Percentiles rank a stretch among this genome's conserved stretches.
These are phyloP conservation scores for Setaria viridis DNA, from an alignment of 202 grass and related monocot species.

Conservation along the genomic window DNA sequence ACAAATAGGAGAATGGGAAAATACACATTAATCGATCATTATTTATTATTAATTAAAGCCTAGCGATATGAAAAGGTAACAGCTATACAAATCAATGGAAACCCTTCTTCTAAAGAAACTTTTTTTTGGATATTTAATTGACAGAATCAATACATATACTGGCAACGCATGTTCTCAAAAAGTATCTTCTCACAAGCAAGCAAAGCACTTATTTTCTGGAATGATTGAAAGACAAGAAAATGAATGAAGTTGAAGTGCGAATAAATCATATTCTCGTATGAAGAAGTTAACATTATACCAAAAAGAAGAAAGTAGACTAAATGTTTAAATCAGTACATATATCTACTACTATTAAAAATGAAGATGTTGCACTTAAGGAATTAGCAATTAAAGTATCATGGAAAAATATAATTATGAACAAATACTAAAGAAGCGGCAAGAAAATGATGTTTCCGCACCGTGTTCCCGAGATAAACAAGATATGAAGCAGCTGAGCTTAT, in stretches of 20 bases:
- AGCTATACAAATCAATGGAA: constrained; percentile 3
- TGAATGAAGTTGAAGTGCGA: background rate
- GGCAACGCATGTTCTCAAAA: background rate
- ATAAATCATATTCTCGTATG: background rate
- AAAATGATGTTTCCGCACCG: background rate
- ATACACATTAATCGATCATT: background rate
- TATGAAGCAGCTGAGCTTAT: background rate
- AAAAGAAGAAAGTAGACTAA: background rate
- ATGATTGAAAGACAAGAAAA: background rate
- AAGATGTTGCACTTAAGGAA: background rate
- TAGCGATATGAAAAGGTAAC: background rate
- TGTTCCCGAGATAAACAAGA: background rate
- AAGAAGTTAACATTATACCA: background rate
- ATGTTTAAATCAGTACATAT: background rate
- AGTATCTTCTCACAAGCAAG: background rate
- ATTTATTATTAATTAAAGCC: background rate
- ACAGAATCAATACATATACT: constrained; percentile 7
- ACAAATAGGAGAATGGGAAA: constrained; percentile 20
- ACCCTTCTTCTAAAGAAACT: background rate
- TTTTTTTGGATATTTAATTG: background rate
- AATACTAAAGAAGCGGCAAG: background rate
- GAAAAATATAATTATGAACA: constrained; percentile 32
- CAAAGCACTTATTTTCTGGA: background rate
- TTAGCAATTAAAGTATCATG: constrained; percentile 17
- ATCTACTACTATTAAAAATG: constrained; percentile 6